These are phyloP conservation scores for Pisolithus tinctorius DNA, from an alignment of 768 basidiomycete species.

Conservation along the genomic window DNA sequence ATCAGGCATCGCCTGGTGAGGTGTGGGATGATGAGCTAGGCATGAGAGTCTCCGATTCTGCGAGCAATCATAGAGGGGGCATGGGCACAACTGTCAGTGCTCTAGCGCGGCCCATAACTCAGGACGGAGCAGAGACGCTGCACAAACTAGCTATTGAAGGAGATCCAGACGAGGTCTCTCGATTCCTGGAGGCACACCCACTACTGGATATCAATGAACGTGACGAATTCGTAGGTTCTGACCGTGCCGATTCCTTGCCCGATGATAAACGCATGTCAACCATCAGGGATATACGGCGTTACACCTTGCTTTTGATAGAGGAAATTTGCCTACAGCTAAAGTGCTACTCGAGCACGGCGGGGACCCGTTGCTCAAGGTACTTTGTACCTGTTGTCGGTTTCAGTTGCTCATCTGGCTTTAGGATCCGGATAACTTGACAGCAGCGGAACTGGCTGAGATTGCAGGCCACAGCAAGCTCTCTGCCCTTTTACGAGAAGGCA, in stretches of 20 bases:
- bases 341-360: constrained; percentile 61
- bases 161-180: constrained; percentile 38
- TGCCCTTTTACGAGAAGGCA: constrained; percentile 16
- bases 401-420: constrained; percentile 20
- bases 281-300: constrained; percentile 80
- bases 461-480: constrained; percentile 53
- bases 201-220: constrained; percentile 46
- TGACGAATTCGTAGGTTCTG: constrained; percentile 68
- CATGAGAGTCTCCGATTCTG: constrained; percentile 17
- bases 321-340: constrained; percentile 49
- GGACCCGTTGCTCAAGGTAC: constrained; percentile 57
- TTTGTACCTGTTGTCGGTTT: constrained; percentile 2
- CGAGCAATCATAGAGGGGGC: constrained; percentile 25
- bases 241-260: background rate
- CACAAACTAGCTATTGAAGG: constrained; percentile 63
- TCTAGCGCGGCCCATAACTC: constrained; percentile 35
- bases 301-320: constrained; percentile 84
- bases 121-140: constrained; percentile 35
- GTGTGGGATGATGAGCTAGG: constrained; percentile 40
- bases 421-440: constrained; percentile 64
- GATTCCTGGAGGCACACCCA: constrained; percentile 36
- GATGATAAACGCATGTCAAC: constrained; percentile 2
- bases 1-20: constrained; percentile 28
- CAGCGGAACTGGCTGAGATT: constrained; percentile 51
- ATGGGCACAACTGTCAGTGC: constrained; percentile 62